Evolutionary conservation across 495 filamentous ascomycete species (phyloP).

Genomic region (Penicillium salamii): DNA sequence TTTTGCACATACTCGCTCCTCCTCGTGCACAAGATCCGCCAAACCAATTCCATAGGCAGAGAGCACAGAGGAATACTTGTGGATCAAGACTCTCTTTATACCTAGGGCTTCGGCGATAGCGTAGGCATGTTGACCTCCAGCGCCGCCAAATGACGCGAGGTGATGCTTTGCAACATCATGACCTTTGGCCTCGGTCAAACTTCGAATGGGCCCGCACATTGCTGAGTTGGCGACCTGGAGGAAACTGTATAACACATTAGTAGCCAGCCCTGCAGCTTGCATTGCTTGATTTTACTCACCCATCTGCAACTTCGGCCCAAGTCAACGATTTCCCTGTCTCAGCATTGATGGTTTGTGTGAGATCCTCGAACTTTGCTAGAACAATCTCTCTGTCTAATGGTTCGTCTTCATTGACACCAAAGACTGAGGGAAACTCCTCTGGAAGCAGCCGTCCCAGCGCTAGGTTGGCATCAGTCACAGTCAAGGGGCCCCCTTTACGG

Average conservation of each 20-base stretch:
- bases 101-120: constrained; percentile 85
- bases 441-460: constrained; percentile 79
- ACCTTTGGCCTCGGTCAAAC: constrained; percentile 85
- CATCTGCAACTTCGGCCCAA: constrained; percentile 70
- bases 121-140: constrained; percentile 90
- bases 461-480: constrained; percentile 88
- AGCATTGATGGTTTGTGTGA: constrained; percentile 70
- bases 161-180: constrained; percentile 84
- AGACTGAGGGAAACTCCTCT: constrained; percentile 73
- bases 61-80: constrained; percentile 86
- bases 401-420: background rate
- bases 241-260: constrained; percentile 47
- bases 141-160: constrained; percentile 86
- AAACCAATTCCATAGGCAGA: constrained; percentile 94
- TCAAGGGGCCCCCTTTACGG: constrained; percentile 80
- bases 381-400: constrained; percentile 70
- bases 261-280: background rate
- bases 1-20: constrained; percentile 53
- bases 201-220: constrained; percentile 87
- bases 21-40: constrained; percentile 87
- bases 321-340: constrained; percentile 50
- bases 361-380: constrained; percentile 64
- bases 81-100: constrained; percentile 79
- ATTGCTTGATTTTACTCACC: background rate
- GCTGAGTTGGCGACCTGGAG: constrained; percentile 90